A percentile compares a stretch with the other conserved stretches of the same genome.
These are phyloP conservation scores for Trichoderma sp. DNA, from an alignment of 2,329 filamentous ascomycete species.

Conservation along the genomic window DNA sequence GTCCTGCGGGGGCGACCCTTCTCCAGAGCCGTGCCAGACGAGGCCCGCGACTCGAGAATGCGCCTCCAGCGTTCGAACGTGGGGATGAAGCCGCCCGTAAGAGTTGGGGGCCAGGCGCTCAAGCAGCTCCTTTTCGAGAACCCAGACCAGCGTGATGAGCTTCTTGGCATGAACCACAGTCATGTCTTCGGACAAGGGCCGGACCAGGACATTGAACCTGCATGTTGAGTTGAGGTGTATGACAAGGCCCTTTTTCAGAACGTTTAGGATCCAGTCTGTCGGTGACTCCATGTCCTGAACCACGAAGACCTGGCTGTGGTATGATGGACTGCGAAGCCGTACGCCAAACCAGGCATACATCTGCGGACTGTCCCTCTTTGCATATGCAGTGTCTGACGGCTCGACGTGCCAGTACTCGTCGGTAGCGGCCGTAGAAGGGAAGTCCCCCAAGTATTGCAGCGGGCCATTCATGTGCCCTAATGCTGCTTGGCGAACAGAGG, in stretches of 20 bases:
- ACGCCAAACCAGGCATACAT: conserved; percentile 35
- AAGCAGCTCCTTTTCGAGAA: conserved; percentile 28
- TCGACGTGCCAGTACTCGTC: conserved; percentile 5
- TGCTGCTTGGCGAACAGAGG: conserved; percentile 10
- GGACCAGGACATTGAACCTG: conserved; percentile 29
- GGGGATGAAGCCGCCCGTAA: conserved; percentile 1
- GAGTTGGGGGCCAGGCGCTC: conserved; percentile 8
- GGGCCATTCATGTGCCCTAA: no score
- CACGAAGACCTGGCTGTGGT: background rate
- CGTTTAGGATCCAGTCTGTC: conserved; percentile 9
- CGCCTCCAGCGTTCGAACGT: conserved; percentile 14
- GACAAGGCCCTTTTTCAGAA: conserved; percentile 29
- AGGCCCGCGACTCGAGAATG: conserved; percentile 11
- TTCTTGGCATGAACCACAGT: conserved; percentile 26
- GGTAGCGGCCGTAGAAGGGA: no score
- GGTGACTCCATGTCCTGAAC: background rate
- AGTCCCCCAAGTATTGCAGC: no score
- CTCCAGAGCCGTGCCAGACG: conserved; percentile 7
- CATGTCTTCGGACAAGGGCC: background rate
- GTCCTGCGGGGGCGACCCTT: conserved; percentile 10
- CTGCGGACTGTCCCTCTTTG: conserved; percentile 23
- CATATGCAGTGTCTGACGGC: conserved; percentile 27
- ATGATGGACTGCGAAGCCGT: conserved; percentile 33
- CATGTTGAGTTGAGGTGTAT: conserved; percentile 37
- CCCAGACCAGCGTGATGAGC: conserved; percentile 29